Evolutionary conservation across 495 filamentous ascomycete genomes (phyloP), one percentile per base, ranked within the genome.

Genomic region (Aspergillus cristatus): DNA sequence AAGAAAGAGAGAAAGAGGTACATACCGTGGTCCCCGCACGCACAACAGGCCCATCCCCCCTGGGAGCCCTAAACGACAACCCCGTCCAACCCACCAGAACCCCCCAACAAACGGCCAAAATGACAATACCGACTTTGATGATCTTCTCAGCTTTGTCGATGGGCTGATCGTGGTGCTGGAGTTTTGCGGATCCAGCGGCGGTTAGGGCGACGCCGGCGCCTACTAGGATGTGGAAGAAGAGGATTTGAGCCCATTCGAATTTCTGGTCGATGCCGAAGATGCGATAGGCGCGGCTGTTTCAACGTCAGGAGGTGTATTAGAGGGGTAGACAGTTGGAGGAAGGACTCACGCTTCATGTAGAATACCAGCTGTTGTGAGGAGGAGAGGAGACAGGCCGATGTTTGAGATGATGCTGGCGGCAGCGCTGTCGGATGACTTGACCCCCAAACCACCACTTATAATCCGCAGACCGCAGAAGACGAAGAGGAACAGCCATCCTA

Each of bases 151-250:
- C 29, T n/a, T 30, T 39, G 6, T 44, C 18, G 5, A 30, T 30
- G 11, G 28, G 11, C 7, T 28, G 30, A 7, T 39, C n/a, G 1
- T 44, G 7, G 14, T 20, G 7, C 18, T 44, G 28, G 7, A 44
- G 35, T 12, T 38, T 39, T 11, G 31, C n/a, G 10, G 42, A 37
- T 28, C 42, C 35, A 8, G 36, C 31, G 13, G 35, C 42, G 18
- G 29, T 33, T 7, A 44, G 29, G 14, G 36, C 42, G 11, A 44
- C 24, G 8, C 42, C 42, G 11, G 10, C 29, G 12, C 18, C 13
- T 14, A 44, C 35, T 6, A 44, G 15, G 1, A 44, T 37, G 11
- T 44, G 31, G 22, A 33, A 44, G 30, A 38, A 14, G 5, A 35
- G 26, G 2, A 20, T 7, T 13, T 20, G 14, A 7, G 14, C 29